A percentile compares a stretch with the other conserved stretches of the same genome.
Evolutionary conservation across 2,329 filamentous ascomycete genomes (phyloP).

Genomic region (Colletotrichum eremochloae): DNA sequence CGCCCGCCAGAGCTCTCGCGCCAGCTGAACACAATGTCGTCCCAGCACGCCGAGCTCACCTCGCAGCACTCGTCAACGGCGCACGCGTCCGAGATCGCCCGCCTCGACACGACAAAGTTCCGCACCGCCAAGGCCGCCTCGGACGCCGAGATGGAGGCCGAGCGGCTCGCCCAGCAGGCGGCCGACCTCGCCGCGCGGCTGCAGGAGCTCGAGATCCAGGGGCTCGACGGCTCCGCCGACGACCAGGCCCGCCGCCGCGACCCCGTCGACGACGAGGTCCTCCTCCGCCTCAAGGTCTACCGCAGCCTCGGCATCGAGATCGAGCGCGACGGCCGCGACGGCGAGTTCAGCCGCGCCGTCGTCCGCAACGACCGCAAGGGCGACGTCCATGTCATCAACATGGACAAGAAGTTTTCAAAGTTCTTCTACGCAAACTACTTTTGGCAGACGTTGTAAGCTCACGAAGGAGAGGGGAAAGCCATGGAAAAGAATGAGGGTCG

Average conservation of each 20-base stretch:
- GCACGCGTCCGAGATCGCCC: conserved; percentile 87
- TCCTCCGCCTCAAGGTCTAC: conserved; percentile 89
- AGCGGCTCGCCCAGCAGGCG: conserved; percentile 84
- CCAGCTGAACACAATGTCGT: conserved; percentile 78
- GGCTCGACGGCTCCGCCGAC: conserved; percentile 76
- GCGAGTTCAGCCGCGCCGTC: conserved; percentile 87
- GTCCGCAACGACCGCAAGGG: conserved; percentile 88
- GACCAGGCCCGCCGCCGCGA: conserved; percentile 54
- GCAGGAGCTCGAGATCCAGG: conserved; percentile 87
- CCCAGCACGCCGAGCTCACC: conserved; percentile 83
- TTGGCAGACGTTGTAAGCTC: conserved; percentile 81
- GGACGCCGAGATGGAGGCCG: conserved; percentile 94
- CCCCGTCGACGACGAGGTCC: conserved; percentile 72
- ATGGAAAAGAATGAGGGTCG: too few relatives aligned
- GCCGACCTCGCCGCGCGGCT: conserved; percentile 81
- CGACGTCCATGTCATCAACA: conserved; percentile 93
- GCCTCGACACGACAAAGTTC: conserved; percentile 94
- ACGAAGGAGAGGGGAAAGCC: conserved; percentile 42
- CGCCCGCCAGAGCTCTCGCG: conserved; percentile 72
- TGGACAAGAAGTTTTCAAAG: conserved; percentile 91
- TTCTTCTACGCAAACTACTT: conserved; percentile 97
- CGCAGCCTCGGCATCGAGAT: conserved; percentile 91
- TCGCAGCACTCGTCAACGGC: conserved; percentile 80
- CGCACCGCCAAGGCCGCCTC: conserved; percentile 91
- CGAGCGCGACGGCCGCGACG: conserved; percentile 78